phyloP scores from a whole-genome alignment of 352 stramenopile species.

The Salisapilia sapeloensis region DNA sequence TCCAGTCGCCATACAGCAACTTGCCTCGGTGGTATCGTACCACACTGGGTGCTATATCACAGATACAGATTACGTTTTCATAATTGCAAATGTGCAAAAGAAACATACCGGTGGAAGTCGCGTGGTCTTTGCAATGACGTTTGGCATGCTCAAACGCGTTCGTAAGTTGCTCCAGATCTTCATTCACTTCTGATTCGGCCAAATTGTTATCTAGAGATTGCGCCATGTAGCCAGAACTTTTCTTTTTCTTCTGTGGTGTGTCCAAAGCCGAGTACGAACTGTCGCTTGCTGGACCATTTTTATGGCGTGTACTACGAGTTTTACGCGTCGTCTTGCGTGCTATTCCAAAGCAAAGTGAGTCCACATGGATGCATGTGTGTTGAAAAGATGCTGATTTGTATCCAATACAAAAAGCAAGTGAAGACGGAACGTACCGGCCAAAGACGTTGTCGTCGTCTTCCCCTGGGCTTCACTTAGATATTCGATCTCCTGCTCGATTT shows the following conservation, averaged over 20 bases:
- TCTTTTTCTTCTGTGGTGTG: constrained; percentile 52
- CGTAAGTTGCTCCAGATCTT: constrained; percentile 44
- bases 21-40: constrained; percentile 58
- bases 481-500: constrained; percentile 78
- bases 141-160: constrained; percentile 29
- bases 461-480: constrained; percentile 53
- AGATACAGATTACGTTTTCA: constrained; percentile 1
- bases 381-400: no score
- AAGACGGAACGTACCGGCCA: constrained; percentile 12
- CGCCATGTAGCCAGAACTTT: constrained; percentile 43
- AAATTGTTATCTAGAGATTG: constrained; percentile 53
- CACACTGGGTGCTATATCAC: constrained; percentile 14
- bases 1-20: constrained; percentile 52
- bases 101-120: constrained; percentile 4
- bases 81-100: constrained; percentile 1
- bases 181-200: constrained; percentile 50
- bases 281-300: constrained; percentile 16
- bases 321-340: constrained; percentile 55
- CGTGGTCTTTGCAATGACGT: constrained; percentile 37
- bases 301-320: constrained; percentile 50
- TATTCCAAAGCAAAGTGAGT: constrained; percentile 4
- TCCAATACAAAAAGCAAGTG: neutral
- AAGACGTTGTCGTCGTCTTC: no score
- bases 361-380: no score
- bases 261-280: constrained; percentile 13